Conservation (phyloP, 1,139 yeast genomes). For the Geotrichum europaeum region DNA sequence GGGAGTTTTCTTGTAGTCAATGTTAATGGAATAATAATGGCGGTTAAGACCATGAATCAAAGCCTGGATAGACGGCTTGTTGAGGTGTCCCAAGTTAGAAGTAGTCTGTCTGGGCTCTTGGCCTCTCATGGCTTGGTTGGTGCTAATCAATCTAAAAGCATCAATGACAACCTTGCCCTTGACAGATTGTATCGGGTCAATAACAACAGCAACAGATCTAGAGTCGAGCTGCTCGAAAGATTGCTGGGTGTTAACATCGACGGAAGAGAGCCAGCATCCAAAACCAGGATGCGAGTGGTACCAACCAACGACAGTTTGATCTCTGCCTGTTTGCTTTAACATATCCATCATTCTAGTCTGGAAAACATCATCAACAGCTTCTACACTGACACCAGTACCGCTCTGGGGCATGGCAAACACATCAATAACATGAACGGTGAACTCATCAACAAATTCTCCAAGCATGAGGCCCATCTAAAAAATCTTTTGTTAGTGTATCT, state of each 20-base stretch:
- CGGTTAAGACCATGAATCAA: constrained; percentile 95
- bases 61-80: constrained; percentile 97
- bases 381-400: constrained; percentile 97
- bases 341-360: constrained; percentile 99
- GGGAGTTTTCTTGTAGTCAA: constrained; percentile 88
- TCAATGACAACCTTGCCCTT: constrained; percentile 98
- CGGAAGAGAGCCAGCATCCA: constrained; percentile 97
- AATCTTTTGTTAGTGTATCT: constrained; percentile 1
- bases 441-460: constrained; percentile 97
- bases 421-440: constrained; percentile 93
- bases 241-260: constrained; percentile 96
- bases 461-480: constrained; percentile 88
- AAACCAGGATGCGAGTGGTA: constrained; percentile 98
- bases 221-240: constrained; percentile 93
- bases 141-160: constrained; percentile 91
- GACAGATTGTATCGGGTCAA: constrained; percentile 96
- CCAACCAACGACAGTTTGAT: constrained; percentile 99
- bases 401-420: constrained; percentile 98
- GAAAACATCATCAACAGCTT: constrained; percentile 98
- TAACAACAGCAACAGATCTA: constrained; percentile 95
- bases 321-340: constrained; percentile 97
- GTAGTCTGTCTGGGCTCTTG: constrained; percentile 98
- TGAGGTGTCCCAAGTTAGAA: constrained; percentile 88
- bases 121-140: constrained; percentile 86
- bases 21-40: constrained; percentile 91